phyloP scores from a whole-genome alignment of 75 land plant genomes.

The Cupressus sempervirens region DNA sequence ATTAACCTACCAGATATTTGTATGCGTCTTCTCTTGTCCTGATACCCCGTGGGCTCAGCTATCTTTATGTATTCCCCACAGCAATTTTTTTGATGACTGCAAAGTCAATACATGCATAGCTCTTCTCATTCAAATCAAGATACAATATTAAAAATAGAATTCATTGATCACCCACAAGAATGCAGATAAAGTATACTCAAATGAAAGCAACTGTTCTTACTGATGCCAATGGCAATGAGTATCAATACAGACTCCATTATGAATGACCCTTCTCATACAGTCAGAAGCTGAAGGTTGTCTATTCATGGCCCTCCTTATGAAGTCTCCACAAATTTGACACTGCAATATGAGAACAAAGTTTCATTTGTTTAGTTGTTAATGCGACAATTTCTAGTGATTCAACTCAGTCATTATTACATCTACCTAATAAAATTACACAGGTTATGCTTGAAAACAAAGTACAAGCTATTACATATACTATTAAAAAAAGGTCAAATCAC shows the following conservation, averaged over 20 bases:
- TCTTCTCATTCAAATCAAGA: slow-evolving; percentile 2
- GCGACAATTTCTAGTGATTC: neutral
- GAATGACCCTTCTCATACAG: slow-evolving; percentile 12
- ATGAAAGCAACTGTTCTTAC: slow-evolving; percentile 14
- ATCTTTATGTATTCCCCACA: slow-evolving; percentile 27
- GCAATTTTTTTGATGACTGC: slow-evolving; percentile 25
- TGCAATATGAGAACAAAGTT: slow-evolving; percentile 15
- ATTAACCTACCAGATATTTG: neutral
- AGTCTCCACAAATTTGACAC: slow-evolving; percentile 41
- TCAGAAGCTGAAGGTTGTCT: slow-evolving; percentile 38
- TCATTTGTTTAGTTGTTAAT: neutral
- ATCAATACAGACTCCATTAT: slow-evolving; percentile 13
- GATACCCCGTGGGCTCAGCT: slow-evolving; percentile 29
- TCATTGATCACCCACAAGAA: neutral
- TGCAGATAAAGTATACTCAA: neutral
- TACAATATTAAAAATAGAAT: slow-evolving; percentile 5
- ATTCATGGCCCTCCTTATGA: slow-evolving; percentile 31
- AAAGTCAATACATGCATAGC: neutral
- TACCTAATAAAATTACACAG: neutral
- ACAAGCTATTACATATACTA: neutral
- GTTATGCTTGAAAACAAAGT: neutral
- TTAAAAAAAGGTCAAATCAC: slow-evolving; percentile 4
- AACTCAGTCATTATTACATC: neutral
- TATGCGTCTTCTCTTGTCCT: slow-evolving; percentile 8
- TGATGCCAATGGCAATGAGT: slow-evolving; percentile 32